Percentiles rank a stretch among this genome's conserved stretches.
Conservation (phyloP, 2,329 filamentous ascomycete species). For the Talaromyces sp. region DNA sequence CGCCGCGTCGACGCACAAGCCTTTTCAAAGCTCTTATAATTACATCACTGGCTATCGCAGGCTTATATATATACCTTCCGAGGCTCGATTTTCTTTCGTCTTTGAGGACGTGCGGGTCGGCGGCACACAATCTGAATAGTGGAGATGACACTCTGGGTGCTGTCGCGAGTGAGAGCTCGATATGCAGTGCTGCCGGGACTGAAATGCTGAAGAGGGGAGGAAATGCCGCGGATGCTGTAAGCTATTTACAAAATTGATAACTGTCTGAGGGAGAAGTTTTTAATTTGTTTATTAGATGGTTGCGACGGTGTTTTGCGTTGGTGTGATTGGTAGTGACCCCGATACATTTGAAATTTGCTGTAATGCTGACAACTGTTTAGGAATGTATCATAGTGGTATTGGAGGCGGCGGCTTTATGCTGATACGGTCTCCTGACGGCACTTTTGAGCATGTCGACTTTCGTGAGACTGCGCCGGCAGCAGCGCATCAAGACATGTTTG, state of each 20-base stretch:
- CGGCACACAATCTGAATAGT: neutral
- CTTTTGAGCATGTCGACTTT: slow-evolving; percentile 84
- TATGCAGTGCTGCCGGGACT: slow-evolving; percentile 65
- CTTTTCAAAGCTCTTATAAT: neutral
- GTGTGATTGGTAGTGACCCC: slow-evolving; percentile 52
- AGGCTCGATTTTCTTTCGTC: neutral
- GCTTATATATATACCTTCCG: slow-evolving; percentile 2
- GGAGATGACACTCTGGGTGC: slow-evolving; percentile 45
- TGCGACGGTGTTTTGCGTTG: slow-evolving; percentile 68
- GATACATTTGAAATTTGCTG: neutral
- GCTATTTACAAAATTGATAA: slow-evolving; percentile 11
- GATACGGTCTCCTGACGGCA: slow-evolving; percentile 64
- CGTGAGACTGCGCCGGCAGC: slow-evolving; percentile 80
- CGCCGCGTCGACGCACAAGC: neutral
- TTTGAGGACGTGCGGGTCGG: neutral
- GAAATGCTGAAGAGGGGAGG: slow-evolving; percentile 57
- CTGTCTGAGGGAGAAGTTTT: neutral
- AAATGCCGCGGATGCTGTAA: slow-evolving; percentile 67
- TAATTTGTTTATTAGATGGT: slow-evolving; percentile 53
- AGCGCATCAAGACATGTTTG: slow-evolving; percentile 79
- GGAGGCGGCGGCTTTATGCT: slow-evolving; percentile 90
- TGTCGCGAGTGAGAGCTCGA: slow-evolving; percentile 62
- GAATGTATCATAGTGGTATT: slow-evolving; percentile 73
- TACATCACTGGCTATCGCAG: neutral
- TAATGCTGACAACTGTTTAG: slow-evolving; percentile 20